These are phyloP conservation scores for Opeltia flavorubescens DNA, from an alignment of 495 filamentous ascomycete species.

Conservation along the genomic window DNA sequence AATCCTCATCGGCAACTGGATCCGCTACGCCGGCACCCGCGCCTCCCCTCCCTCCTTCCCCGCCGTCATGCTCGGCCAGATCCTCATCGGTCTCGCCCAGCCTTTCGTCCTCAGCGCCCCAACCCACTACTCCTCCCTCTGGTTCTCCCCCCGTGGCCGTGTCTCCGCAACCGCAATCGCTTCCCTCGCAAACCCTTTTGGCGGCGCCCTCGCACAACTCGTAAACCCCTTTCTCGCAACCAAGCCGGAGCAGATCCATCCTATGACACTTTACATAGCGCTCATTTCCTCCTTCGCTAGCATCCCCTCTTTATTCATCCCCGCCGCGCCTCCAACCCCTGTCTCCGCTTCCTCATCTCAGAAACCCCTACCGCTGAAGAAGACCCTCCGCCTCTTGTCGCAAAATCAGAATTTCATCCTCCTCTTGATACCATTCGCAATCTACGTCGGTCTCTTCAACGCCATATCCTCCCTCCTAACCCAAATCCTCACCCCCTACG, in stretches of 20 bases:
- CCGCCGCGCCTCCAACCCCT: slow-evolving; percentile 63
- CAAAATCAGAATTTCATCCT: slow-evolving; percentile 57
- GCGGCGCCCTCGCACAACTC: slow-evolving; percentile 77
- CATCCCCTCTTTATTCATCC: slow-evolving; percentile 77
- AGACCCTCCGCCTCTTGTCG: slow-evolving; percentile 35
- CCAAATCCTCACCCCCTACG: slow-evolving; percentile 76
- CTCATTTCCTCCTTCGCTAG: slow-evolving; percentile 65
- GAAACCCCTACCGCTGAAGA: slow-evolving; percentile 35
- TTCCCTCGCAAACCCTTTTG: slow-evolving; percentile 75
- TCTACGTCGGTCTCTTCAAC: slow-evolving; percentile 93
- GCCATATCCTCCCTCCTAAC: slow-evolving; percentile 75
- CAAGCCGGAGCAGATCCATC: slow-evolving; percentile 46
- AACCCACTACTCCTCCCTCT: slow-evolving; percentile 81
- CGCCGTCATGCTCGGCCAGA: slow-evolving; percentile 86
- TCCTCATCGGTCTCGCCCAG: slow-evolving; percentile 77
- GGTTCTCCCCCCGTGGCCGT: slow-evolving; percentile 78
- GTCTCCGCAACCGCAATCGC: slow-evolving; percentile 79
- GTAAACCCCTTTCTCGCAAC: slow-evolving; percentile 65
- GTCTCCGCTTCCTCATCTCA: slow-evolving; percentile 36
- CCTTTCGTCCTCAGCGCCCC: slow-evolving; percentile 87
- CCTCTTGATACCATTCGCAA: slow-evolving; percentile 56
- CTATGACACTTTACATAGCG: slow-evolving; percentile 75
- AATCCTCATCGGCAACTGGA: slow-evolving; percentile 75
- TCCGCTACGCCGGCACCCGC: slow-evolving; percentile 72
- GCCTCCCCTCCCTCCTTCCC: slow-evolving; percentile 43